Percentiles rank a stretch among this genome's conserved stretches.
Evolutionary conservation across 345 rosid genomes (phyloP).

Genomic region (Draba incana): DNA sequence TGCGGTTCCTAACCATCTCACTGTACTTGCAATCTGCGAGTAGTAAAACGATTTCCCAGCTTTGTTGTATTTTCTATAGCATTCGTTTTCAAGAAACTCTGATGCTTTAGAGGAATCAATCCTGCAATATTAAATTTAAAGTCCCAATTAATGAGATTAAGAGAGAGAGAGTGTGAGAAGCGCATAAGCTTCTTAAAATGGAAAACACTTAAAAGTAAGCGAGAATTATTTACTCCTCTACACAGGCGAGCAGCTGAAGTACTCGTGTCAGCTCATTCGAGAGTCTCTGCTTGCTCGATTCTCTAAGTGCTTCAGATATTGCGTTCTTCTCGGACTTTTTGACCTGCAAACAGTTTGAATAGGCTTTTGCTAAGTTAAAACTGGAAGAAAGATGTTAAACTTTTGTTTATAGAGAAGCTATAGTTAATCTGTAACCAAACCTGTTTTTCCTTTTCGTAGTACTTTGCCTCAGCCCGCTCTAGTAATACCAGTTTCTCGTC

Average conservation of each 20-base stretch:
- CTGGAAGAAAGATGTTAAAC: background rate
- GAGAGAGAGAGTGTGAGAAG: background rate
- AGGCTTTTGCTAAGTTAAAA: constrained; percentile 17
- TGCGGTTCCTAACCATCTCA: constrained; percentile 74
- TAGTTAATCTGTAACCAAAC: constrained; percentile 37
- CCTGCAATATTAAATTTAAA: constrained; percentile 46
- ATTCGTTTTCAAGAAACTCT: constrained; percentile 68
- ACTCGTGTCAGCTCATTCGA: constrained; percentile 57
- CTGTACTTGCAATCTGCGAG: constrained; percentile 81
- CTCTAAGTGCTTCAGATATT: constrained; percentile 63
- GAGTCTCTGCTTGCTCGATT: constrained; percentile 76
- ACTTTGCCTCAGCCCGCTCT: constrained; percentile 75
- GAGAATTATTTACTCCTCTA: constrained; percentile 42
- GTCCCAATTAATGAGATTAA: constrained; percentile 6
- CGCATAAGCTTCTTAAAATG: background rate
- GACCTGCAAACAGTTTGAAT: constrained; percentile 45
- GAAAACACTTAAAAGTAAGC: background rate
- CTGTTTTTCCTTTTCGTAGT: constrained; percentile 63
- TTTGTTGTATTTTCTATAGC: constrained; percentile 80
- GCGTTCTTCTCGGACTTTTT: constrained; percentile 66
- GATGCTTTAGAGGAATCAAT: constrained; percentile 56
- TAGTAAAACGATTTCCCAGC: constrained; percentile 81
- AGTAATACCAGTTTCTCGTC: constrained; percentile 65
- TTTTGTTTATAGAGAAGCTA: constrained; percentile 8
- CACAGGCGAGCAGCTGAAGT: constrained; percentile 53